Base-by-base conservation (phyloP, 2,329 filamentous ascomycete species). In the Leptographium wingfieldii region DNA sequence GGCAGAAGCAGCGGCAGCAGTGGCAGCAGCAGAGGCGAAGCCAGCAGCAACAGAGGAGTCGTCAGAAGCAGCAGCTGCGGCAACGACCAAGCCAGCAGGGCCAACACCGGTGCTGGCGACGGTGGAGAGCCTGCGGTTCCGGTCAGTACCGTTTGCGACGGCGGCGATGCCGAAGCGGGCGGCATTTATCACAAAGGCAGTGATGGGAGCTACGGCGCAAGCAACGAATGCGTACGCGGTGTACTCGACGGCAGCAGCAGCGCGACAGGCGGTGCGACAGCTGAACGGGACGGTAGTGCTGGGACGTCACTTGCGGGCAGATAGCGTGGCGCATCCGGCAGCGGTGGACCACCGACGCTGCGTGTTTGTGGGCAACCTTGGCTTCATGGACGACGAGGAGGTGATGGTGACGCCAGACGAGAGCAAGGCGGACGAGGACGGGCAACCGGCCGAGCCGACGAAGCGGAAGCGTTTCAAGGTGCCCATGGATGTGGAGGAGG, bases 171-270 rank as follows among this genome's bases (percentile, higher is more conserved):
- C 94, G 56, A 96, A 96, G 75, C 89, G 92, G 63, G 94, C 92
- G n/a, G 88, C 94, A 29, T 97, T 85, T 71, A 94, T 92, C 63
- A 95, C 90, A 67, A 91, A 92, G 70, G 86, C 91, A 29, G 78
- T 97, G 61, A 92, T 96, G 86, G 86, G 89, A 62, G 84, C 90
- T 25, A 99, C 95, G 1, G 94, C 92, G 1, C 90, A 89, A 68
- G 95, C 88, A 63, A 91, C 92, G 61, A 96, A 99, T 70, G 94
- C 94, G 55, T 99, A 99, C 70, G 90, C 82, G 35, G 91, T 99
- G 56, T 96, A 94, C 75, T 87, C 84, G 52, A 90, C 88, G 1
- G 73, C 82, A 1, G 76, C 82, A 10, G 90, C 88, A 3, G 91
- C 90, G 14, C 84, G 90, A 59, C 83, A 86, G 66, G 92, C 92